Conservation (phyloP, 768 basidiomycete species). For the Cystofilobasidium capitatum region DNA sequence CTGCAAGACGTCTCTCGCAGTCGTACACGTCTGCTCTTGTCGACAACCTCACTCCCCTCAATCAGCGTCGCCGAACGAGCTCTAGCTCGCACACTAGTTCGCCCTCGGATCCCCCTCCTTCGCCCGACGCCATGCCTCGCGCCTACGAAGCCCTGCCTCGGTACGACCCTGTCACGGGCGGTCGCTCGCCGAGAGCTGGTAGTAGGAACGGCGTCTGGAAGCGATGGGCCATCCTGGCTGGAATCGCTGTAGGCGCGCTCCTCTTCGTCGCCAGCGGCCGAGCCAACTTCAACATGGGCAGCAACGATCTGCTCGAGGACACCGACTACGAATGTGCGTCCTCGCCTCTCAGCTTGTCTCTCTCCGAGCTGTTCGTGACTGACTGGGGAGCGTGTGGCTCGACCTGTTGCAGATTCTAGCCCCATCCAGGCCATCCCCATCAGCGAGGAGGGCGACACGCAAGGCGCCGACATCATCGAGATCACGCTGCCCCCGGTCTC, state of each 20-base stretch:
- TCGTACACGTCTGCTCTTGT: background rate
- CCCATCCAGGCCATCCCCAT: constrained; percentile 9
- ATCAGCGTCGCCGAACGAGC: background rate
- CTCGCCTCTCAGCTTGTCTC: too few relatives aligned
- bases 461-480: background rate
- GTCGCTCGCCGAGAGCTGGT: constrained; percentile 31
- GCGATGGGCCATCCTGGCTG: constrained; percentile 33
- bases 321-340: constrained; percentile 24
- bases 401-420: background rate
- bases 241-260: constrained; percentile 28
- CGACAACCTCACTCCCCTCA: background rate
- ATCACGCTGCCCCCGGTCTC: constrained; percentile 2
- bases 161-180: background rate
- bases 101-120: too few relatives aligned
- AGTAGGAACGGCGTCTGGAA: constrained; percentile 31
- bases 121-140: background rate
- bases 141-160: background rate
- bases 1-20: constrained; percentile 3
- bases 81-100: background rate
- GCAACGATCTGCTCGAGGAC: constrained; percentile 9
- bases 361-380: too few relatives aligned
- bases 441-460: constrained; percentile 2
- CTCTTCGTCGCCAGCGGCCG: constrained; percentile 30
- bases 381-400: too few relatives aligned
- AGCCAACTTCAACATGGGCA: constrained; percentile 19